These are phyloP conservation scores for Penicillium rolfsii DNA, from an alignment of 2,329 filamentous ascomycete genomes.

Conservation along the genomic window DNA sequence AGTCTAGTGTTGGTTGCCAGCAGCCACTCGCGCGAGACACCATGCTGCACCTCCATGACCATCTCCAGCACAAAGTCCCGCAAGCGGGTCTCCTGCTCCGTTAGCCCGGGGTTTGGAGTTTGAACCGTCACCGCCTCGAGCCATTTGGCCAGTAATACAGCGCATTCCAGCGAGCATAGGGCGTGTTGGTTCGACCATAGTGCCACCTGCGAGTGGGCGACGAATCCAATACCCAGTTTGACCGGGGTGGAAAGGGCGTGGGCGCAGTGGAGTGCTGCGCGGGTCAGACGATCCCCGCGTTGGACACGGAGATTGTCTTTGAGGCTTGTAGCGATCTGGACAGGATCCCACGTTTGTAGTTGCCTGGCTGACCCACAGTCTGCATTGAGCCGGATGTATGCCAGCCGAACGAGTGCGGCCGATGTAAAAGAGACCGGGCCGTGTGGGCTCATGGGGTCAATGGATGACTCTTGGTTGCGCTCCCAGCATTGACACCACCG, in stretches of 20 bases:
- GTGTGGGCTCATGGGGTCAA: conserved; percentile 40
- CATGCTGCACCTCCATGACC: conserved; percentile 42
- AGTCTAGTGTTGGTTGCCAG: conserved; percentile 38
- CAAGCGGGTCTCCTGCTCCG: conserved; percentile 39
- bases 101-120: conserved; percentile 31
- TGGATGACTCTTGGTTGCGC: conserved; percentile 40
- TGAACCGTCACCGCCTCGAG: conserved; percentile 37
- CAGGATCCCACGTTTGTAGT: conserved; percentile 38
- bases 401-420: conserved; percentile 37
- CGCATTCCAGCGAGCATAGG: conserved; percentile 59
- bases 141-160: conserved; percentile 57
- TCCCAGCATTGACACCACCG: conserved; percentile 44
- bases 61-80: conserved; percentile 43
- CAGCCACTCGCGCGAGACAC: conserved; percentile 36
- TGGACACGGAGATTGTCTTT: conserved; percentile 44
- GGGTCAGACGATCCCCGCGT: conserved; percentile 49
- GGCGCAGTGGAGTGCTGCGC: conserved; percentile 57
- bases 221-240: conserved; percentile 57
- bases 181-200: conserved; percentile 63
- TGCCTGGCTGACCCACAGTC: conserved; percentile 40
- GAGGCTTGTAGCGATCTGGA: conserved; percentile 36
- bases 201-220: conserved; percentile 59
- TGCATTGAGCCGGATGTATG: conserved; percentile 41
- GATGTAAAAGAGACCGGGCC: conserved; percentile 41
- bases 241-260: conserved; percentile 62